Percentiles rank a stretch among this genome's conserved stretches.
Conservation (phyloP, 768 basidiomycete species). For the Mrakia frigida region DNA sequence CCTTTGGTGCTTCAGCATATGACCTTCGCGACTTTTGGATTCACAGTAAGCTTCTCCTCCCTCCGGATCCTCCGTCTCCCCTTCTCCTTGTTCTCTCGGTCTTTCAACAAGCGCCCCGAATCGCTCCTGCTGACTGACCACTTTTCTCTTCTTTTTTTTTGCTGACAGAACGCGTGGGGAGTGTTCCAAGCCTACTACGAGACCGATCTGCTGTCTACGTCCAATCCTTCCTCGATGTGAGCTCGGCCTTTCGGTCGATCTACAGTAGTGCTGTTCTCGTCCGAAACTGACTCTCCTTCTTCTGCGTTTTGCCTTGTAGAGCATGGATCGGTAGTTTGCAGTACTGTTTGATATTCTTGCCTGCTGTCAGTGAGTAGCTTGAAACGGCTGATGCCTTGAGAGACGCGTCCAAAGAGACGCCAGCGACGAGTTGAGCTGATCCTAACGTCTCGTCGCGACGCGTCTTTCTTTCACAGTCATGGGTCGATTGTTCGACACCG, state of each 20-base stretch:
- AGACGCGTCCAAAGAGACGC: too few relatives aligned
- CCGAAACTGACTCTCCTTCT: background rate
- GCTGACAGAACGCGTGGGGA: background rate
- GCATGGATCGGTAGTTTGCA: constrained; percentile 15
- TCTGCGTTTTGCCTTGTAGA: background rate
- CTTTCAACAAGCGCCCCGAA: background rate
- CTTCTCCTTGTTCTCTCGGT: background rate
- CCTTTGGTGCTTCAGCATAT: background rate
- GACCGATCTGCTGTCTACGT: background rate
- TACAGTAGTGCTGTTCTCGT: too few relatives aligned
- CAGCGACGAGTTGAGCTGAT: background rate
- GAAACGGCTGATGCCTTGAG: too few relatives aligned
- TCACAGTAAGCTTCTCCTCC: background rate
- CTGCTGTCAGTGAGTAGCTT: background rate
- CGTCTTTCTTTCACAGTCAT: background rate
- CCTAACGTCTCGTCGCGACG: background rate
- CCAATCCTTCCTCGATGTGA: constrained; percentile 7
- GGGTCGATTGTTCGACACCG: background rate
- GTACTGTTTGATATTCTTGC: constrained; percentile 17
- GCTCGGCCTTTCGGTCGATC: background rate
- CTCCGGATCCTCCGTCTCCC: too few relatives aligned
- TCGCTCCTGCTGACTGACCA: background rate
- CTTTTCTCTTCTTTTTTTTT: background rate
- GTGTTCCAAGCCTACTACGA: constrained; percentile 20
- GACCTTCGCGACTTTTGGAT: constrained; percentile 12